Percentiles rank a stretch among this genome's conserved stretches.
Conservation (phyloP, 2,329 filamentous ascomycete species). For the Paraphoma chrysanthemicola region DNA sequence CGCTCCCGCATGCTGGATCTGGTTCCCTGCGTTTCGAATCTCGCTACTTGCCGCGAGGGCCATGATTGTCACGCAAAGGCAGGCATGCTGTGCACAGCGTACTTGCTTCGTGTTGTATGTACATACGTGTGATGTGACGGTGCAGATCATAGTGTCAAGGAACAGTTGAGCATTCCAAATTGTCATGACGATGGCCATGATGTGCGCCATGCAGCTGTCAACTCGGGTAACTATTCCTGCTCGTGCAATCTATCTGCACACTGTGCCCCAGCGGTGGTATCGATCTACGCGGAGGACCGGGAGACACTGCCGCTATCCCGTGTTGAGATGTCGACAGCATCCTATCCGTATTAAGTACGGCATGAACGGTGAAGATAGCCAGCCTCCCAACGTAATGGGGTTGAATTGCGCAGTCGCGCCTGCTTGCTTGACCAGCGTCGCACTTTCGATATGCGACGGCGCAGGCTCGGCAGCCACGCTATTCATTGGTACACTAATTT, state of each 20-base stretch:
- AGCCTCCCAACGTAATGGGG: slow-evolving; percentile 2
- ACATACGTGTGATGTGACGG: neutral
- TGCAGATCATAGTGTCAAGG: slow-evolving; percentile 13
- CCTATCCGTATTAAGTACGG: slow-evolving; percentile 5
- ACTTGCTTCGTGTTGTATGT: neutral
- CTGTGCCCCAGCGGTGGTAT: slow-evolving; percentile 25
- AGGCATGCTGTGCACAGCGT: neutral
- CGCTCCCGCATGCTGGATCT: slow-evolving; percentile 31
- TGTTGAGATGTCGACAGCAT: slow-evolving; percentile 26
- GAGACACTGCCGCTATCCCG: slow-evolving; percentile 40
- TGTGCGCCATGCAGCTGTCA: slow-evolving; percentile 14
- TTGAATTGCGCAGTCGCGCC: neutral
- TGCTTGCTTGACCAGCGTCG: slow-evolving; percentile 1
- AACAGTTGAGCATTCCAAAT: slow-evolving; percentile 17
- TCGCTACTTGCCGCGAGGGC: slow-evolving; percentile 27
- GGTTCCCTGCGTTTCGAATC: slow-evolving; percentile 25
- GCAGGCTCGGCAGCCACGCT: slow-evolving; percentile 5
- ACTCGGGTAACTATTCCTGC: slow-evolving; percentile 26
- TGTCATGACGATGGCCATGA: slow-evolving; percentile 9
- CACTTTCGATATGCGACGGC: slow-evolving; percentile 13
- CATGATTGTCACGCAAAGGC: slow-evolving; percentile 7
- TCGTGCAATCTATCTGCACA: slow-evolving; percentile 24
- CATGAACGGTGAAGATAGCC: slow-evolving; percentile 4
- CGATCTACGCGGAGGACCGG: slow-evolving; percentile 31
- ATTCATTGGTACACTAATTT: slow-evolving; percentile 7